These are phyloP conservation scores for Chlorencoelia australis DNA, from an alignment of 2,329 filamentous ascomycete genomes.

Conservation along the genomic window DNA sequence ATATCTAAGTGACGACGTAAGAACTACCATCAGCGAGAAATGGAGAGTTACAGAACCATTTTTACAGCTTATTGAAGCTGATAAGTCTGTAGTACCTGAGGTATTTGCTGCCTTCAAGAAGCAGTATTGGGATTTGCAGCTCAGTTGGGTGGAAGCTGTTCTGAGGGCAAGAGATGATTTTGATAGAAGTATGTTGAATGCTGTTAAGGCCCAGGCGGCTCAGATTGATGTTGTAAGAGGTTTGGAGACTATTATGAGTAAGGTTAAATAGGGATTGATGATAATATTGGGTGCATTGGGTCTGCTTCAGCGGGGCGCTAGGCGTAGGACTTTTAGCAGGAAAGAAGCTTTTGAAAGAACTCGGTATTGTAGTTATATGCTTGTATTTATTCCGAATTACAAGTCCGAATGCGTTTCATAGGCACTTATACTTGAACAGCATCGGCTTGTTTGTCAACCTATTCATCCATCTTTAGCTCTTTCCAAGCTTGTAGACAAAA, in stretches of 20 bases:
- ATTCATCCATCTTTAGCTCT: too few relatives aligned
- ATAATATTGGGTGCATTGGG: too few relatives aligned
- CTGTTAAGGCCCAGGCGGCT: conserved; percentile 80
- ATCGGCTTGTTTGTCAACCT: too few relatives aligned
- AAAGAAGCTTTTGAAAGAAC: too few relatives aligned
- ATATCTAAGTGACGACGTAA: conserved; percentile 55
- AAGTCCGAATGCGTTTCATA: too few relatives aligned
- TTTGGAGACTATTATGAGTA: conserved; percentile 87
- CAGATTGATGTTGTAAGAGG: conserved; percentile 74
- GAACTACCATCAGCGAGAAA: conserved; percentile 69
- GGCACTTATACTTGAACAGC: too few relatives aligned
- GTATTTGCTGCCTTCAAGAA: conserved; percentile 77
- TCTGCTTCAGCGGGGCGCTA: too few relatives aligned
- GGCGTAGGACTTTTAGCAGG: too few relatives aligned
- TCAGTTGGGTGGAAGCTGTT: conserved; percentile 92
- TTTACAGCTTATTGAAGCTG: conserved; percentile 66
- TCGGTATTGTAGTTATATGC: too few relatives aligned
- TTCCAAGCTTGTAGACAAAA: too few relatives aligned
- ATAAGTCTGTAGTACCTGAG: conserved; percentile 61
- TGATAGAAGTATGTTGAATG: conserved; percentile 79
- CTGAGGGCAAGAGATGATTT: conserved; percentile 84
- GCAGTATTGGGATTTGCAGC: conserved; percentile 86
- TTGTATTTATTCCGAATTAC: too few relatives aligned
- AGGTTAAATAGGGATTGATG: conserved; percentile 53
- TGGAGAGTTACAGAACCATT: conserved; percentile 89